Base-by-base conservation (phyloP, 768 basidiomycete genomes). In the Porpolomopsis calyptriformis region DNA sequence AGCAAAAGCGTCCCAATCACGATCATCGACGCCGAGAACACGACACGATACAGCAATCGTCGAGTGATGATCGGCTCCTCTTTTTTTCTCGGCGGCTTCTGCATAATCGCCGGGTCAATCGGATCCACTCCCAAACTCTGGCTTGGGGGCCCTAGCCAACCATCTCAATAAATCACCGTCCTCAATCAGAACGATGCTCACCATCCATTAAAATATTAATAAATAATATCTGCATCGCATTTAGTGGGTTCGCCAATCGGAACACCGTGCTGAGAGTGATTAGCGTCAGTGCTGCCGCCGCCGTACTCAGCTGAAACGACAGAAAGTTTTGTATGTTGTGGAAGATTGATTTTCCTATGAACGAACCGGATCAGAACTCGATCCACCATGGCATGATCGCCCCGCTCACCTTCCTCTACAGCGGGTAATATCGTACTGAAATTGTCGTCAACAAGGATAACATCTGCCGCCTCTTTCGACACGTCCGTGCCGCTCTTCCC, bases 201-300 rank as follows among this genome's bases (percentile, higher is more conserved):
- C 91, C 92, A 53, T 98, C 94, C 93, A 98, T 98, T 40, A 98
- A 76, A 59, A 97, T 96, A 65, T 98, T 97, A 58, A 97, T 97
- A 60, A 96, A 98, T n/a, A 98, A 67, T 56, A 98, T 98, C 62
- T 98, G 92, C 92, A 97, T 97, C 3, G 93, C 83, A 57, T 98
- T 98, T 51, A 98, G 72, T 2, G 93, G 93, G 57, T 94, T 97
- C 55, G 80, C 82, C 26, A 96, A 71, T 11, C 85, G 80, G 55
- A 98, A 78, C 61, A 92, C 73, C 18, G 93, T 98, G 60, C 87
- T 90, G 46, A 97, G 70, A 1, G 93, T 93, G 65, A 98, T 97
- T 53, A 98, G 71, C n/a, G 87, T 82, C 53, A 98, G 69, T 2
- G 93, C 92, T 18, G 94, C 91, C 2, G 90, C 89, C n/a, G 94